Conservation (phyloP, 2,329 filamentous ascomycete species). For the Fusarium sp. region DNA sequence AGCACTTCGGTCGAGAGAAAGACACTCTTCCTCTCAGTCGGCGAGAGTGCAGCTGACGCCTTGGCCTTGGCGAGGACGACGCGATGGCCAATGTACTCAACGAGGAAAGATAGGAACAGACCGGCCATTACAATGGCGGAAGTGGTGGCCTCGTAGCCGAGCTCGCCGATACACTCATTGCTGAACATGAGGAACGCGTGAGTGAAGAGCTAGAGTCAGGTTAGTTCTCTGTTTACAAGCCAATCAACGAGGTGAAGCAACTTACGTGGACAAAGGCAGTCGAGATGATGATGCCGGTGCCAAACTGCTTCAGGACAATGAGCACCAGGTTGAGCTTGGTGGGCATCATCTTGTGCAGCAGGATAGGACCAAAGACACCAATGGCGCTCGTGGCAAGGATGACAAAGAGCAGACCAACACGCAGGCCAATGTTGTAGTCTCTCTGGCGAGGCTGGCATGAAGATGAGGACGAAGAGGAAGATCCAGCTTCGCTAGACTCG, state of each 20-base stretch:
- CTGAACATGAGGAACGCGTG: conserved; percentile 79
- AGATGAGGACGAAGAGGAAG: conserved; percentile 46
- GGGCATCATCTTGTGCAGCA: conserved; percentile 69
- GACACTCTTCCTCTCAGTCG: conserved; percentile 40
- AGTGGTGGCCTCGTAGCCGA: conserved; percentile 76
- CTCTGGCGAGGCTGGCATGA: conserved; percentile 60
- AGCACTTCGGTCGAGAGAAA: conserved; percentile 61
- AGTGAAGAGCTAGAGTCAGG: conserved; percentile 70
- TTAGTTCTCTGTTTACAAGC: neutral
- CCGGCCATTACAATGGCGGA: conserved; percentile 80
- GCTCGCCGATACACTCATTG: conserved; percentile 74
- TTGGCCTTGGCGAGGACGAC: conserved; percentile 58
- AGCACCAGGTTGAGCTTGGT: conserved; percentile 63
- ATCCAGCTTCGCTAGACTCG: conserved; percentile 33
- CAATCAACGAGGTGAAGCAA: conserved; percentile 4
- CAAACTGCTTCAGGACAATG: conserved; percentile 77
- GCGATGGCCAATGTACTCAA: conserved; percentile 75
- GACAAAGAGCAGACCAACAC: conserved; percentile 79
- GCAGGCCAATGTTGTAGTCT: conserved; percentile 75
- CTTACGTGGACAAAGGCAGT: conserved; percentile 77
- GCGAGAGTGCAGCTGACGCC: conserved; percentile 40
- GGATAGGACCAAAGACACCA: conserved; percentile 76
- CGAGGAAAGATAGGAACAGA: conserved; percentile 76
- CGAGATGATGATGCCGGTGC: conserved; percentile 78
- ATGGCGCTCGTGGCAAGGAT: conserved; percentile 76